Conservation (phyloP, 139 green algal genomes). For the Axilococcus clingmanii region DNA sequence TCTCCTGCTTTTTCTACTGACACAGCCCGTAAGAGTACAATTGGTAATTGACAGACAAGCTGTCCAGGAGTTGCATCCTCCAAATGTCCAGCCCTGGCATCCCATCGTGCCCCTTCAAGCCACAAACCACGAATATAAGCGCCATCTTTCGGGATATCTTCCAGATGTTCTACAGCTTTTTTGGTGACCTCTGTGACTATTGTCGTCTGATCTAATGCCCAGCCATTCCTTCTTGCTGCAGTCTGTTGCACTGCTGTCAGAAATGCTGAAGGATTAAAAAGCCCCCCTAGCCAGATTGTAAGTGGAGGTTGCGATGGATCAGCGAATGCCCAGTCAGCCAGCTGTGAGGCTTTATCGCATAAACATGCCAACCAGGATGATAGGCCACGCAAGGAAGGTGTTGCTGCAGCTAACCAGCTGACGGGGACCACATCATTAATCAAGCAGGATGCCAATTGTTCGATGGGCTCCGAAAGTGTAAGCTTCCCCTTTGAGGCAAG, state of each 20-base stretch:
- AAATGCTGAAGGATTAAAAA: conserved; percentile 94
- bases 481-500: conserved; percentile 88
- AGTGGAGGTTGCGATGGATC: too few species aligned
- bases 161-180: conserved; percentile 71
- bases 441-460: conserved; percentile 8
- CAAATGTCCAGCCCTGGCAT: conserved; percentile 74
- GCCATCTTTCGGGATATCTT: conserved; percentile 68
- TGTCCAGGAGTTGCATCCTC: conserved; percentile 80
- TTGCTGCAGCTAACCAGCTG: conserved; percentile 66
- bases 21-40: conserved; percentile 63
- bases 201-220: conserved; percentile 66
- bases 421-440: conserved; percentile 23
- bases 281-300: conserved; percentile 26
- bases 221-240: conserved; percentile 55
- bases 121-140: conserved; percentile 80
- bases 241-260: conserved; percentile 79
- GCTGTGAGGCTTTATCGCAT: conserved; percentile 58
- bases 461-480: conserved; percentile 81
- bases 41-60: conserved; percentile 76
- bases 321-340: neutral
- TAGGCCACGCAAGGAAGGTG: conserved; percentile 68
- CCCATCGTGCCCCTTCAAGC: conserved; percentile 86
- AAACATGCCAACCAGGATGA: conserved; percentile 62
- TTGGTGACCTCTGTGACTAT: conserved; percentile 58
- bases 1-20: conserved; percentile 75